These are phyloP conservation scores for Zymoseptoria tritici DNA, from an alignment of 2,329 filamentous ascomycete species.

Conservation along the genomic window DNA sequence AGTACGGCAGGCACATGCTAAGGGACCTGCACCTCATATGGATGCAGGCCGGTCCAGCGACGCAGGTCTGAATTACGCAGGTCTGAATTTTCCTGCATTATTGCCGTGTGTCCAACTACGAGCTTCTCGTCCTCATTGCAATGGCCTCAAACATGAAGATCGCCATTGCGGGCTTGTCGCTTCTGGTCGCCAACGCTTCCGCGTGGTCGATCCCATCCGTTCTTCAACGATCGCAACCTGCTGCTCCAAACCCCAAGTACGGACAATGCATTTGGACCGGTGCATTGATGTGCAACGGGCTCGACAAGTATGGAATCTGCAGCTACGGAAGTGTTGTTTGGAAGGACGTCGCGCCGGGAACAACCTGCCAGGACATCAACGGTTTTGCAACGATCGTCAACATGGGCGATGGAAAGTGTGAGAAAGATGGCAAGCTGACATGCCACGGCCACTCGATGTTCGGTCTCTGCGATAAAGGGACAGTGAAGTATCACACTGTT, in stretches of 20 bases:
- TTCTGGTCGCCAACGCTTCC: neutral
- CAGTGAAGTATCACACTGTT: slow-evolving; percentile 34
- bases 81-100: neutral
- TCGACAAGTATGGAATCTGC: slow-evolving; percentile 37
- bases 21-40: neutral
- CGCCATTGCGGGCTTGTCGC: neutral
- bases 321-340: slow-evolving; percentile 36
- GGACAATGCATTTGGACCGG: slow-evolving; percentile 1
- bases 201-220: neutral
- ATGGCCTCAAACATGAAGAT: neutral
- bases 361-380: slow-evolving; percentile 27
- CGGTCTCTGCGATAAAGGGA: slow-evolving; percentile 38
- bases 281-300: slow-evolving; percentile 34
- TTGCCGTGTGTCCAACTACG: neutral
- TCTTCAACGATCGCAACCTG: neutral
- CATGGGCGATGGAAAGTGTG: neutral
- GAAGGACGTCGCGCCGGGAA: slow-evolving; percentile 37
- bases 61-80: neutral
- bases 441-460: slow-evolving; percentile 37
- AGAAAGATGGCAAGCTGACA: slow-evolving; percentile 13
- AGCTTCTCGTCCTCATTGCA: neutral
- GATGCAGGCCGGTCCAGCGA: neutral
- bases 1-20: neutral
- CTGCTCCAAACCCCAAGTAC: neutral
- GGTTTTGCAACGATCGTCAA: neutral